These are phyloP conservation scores for Arxiozyma telluris DNA, from an alignment of 1,139 yeast species.

Conservation along the genomic window DNA sequence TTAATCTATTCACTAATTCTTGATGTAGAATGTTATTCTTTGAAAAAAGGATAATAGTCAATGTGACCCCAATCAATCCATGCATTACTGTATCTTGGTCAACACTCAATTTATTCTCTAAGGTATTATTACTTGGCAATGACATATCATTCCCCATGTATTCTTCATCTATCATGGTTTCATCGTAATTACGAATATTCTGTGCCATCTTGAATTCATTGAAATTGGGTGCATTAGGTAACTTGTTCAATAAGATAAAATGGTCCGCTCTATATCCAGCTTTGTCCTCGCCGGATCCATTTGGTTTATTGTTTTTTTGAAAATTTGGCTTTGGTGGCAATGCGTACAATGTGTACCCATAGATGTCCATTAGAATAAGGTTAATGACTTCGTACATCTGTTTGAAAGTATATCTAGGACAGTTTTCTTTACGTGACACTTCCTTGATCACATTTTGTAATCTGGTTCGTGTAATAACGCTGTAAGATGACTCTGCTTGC, in stretches of 20 bases:
- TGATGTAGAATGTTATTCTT: constrained; percentile 23
- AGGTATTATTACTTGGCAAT: constrained; percentile 8
- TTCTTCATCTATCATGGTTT: constrained; percentile 13
- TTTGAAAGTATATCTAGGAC: constrained; percentile 9
- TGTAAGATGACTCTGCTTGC: constrained; percentile 16
- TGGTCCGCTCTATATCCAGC: constrained; percentile 13
- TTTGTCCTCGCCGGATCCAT: constrained; percentile 1
- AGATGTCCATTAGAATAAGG: constrained; percentile 16
- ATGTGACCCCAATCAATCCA: constrained; percentile 19
- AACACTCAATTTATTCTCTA: constrained; percentile 12
- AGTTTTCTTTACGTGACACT: constrained; percentile 15
- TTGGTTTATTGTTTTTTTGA: background rate
- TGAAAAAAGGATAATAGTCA: constrained; percentile 22
- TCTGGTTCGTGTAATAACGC: constrained; percentile 16
- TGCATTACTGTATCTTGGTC: constrained; percentile 19
- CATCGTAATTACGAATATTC: constrained; percentile 11
- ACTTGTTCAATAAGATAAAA: constrained; percentile 19
- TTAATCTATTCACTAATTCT: constrained; percentile 17
- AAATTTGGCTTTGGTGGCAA: constrained; percentile 10
- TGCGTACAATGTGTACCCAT: constrained; percentile 21
- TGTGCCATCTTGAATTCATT: constrained; percentile 15
- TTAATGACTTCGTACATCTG: constrained; percentile 14
- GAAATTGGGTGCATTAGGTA: constrained; percentile 10
- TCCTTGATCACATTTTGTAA: constrained; percentile 17
- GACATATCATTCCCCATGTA: constrained; percentile 15